A percentile compares a stretch with the other conserved stretches of the same genome.
Evolutionary conservation across 129 eudicot genomes (phyloP).

Genomic region (Saussurea involucrata): DNA sequence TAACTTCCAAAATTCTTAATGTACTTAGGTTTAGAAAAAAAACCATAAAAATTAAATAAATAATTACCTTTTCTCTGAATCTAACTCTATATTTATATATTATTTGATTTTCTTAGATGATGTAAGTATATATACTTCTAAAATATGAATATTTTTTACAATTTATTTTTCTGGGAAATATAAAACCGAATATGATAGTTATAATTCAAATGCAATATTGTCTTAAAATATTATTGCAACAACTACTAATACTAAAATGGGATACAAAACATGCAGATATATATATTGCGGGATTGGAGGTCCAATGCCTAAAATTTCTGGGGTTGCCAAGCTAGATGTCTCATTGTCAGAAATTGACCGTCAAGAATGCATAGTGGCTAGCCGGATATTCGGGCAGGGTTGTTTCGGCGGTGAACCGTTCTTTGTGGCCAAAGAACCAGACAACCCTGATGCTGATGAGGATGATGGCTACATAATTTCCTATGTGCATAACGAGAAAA

Average conservation of each 20-base stretch:
- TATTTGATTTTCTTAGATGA: too few species aligned
- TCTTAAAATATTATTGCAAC: not conserved
- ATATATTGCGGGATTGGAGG: conserved; percentile 53
- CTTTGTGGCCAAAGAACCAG: conserved; percentile 58
- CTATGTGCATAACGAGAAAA: conserved; percentile 63
- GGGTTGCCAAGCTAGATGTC: conserved; percentile 52
- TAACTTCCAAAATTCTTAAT: too few species aligned
- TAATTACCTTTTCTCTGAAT: too few species aligned
- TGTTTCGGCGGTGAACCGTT: conserved; percentile 83
- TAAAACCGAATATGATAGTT: too few species aligned
- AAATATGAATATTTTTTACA: too few species aligned
- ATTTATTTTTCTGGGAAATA: too few species aligned
- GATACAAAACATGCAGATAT: conserved; percentile 19
- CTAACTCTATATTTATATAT: too few species aligned
- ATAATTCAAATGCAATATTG: too few species aligned
- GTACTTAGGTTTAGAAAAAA: too few species aligned
- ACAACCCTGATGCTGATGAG: conserved; percentile 47
- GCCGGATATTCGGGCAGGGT: conserved; percentile 53
- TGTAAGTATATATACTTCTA: too few species aligned
- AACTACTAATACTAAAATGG: not conserved
- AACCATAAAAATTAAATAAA: too few species aligned
- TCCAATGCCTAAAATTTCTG: conserved; percentile 51
- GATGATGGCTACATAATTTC: conserved; percentile 72
- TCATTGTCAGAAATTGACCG: conserved; percentile 39
- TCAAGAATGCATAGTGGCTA: conserved; percentile 65